These are phyloP conservation scores for Aspergillus costaricaensis DNA, from an alignment of 2,329 filamentous ascomycete genomes.

Conservation along the genomic window DNA sequence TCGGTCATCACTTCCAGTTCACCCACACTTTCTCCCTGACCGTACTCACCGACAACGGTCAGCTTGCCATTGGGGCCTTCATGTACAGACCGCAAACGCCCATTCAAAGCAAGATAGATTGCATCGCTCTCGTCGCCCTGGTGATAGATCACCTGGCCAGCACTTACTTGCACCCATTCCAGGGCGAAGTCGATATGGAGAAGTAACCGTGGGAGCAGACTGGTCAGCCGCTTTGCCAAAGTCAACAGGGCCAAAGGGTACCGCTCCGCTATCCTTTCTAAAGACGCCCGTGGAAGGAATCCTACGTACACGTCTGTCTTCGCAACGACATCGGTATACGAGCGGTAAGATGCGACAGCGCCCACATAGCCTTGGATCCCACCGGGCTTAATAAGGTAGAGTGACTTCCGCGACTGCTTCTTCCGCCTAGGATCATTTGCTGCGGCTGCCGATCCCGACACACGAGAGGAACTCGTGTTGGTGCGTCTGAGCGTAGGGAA, in stretches of 20 bases:
- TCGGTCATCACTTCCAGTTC: conserved; percentile 97
- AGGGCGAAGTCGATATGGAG: conserved; percentile 97
- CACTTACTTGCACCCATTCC: conserved; percentile 96
- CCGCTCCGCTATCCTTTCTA: conserved; percentile 89
- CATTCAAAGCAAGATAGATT: conserved; percentile 96
- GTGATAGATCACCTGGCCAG: conserved; percentile 91
- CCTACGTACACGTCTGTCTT: conserved; percentile 99
- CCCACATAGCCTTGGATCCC: conserved; percentile 93
- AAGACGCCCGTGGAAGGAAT: conserved; percentile 79
- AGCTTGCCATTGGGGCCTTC: conserved; percentile 80
- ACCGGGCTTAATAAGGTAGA: conserved; percentile 92
- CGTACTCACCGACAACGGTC: conserved; percentile 86
- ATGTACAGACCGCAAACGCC: conserved; percentile 79
- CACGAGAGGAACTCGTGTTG: conserved; percentile 45
- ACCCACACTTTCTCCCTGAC: conserved; percentile 95
- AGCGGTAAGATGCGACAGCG: conserved; percentile 90
- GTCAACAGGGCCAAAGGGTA: conserved; percentile 92
- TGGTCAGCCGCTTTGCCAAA: conserved; percentile 92
- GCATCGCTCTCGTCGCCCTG: conserved; percentile 95
- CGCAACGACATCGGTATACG: conserved; percentile 93
- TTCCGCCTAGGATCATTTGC: conserved; percentile 38
- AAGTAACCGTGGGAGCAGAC: conserved; percentile 82
- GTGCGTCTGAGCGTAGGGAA: conserved; percentile 50
- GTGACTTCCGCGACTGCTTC: conserved; percentile 62
- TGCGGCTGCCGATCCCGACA: conserved; percentile 24